Evolutionary conservation across 768 basidiomycete species (phyloP).

Genomic region (Amanita subjunquillea): DNA sequence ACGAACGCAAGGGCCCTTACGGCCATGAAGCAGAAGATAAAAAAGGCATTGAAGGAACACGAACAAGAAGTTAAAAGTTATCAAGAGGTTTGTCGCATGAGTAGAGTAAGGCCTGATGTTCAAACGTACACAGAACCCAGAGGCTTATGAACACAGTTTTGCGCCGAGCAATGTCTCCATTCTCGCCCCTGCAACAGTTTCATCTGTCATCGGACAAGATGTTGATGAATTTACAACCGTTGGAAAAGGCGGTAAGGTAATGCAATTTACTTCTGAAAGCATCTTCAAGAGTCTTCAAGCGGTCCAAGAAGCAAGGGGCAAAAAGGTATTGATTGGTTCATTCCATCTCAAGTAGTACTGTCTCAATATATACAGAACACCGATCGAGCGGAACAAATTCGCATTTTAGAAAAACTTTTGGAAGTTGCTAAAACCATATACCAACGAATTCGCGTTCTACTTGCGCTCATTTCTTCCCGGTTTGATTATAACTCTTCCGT

Average conservation of each 20-base stretch:
- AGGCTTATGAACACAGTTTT: constrained; percentile 76
- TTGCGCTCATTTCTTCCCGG: constrained; percentile 87
- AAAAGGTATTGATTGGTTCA: constrained; percentile 60
- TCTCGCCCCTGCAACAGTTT: constrained; percentile 25
- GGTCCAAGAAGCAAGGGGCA: constrained; percentile 89
- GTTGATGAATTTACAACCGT: constrained; percentile 82
- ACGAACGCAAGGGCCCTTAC: constrained; percentile 90
- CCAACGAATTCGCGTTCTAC: constrained; percentile 87
- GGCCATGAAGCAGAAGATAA: constrained; percentile 96
- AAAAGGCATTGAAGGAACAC: constrained; percentile 83
- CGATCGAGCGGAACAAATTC: constrained; percentile 90
- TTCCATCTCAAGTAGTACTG: constrained; percentile 1
- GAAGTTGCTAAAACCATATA: constrained; percentile 83
- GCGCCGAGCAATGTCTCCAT: constrained; percentile 27
- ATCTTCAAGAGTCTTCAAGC: constrained; percentile 90
- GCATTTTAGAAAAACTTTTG: constrained; percentile 78
- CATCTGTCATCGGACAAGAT: constrained; percentile 31
- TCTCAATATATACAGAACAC: constrained; percentile 58
- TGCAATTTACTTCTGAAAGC: constrained; percentile 72
- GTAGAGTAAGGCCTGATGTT: constrained; percentile 1
- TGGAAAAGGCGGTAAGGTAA: constrained; percentile 78
- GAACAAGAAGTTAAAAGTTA: constrained; percentile 74
- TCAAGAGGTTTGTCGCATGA: constrained; percentile 47
- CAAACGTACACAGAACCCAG: constrained; percentile 57
- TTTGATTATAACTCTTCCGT: constrained; percentile 95